phyloP scores from a whole-genome alignment of 345 rosid genomes.

The Syzygium aromaticum region DNA sequence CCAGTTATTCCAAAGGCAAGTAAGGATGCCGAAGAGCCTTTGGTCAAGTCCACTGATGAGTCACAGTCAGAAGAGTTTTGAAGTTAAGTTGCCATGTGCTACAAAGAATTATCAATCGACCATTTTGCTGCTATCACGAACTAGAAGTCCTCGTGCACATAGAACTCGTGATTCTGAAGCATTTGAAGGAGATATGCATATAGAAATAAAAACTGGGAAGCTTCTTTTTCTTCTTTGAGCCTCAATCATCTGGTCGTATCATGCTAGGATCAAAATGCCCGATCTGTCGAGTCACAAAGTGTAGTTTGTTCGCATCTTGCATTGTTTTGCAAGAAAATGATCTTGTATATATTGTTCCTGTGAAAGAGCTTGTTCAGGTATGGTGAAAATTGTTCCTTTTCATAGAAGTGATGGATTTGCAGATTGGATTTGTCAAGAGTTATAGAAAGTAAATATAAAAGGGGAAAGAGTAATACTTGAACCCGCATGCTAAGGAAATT shows the following conservation, averaged over 20 bases:
- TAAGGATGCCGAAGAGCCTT: slow-evolving; percentile 41
- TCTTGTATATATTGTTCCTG: neutral
- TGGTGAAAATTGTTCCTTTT: neutral
- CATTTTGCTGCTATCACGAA: neutral
- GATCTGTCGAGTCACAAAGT: neutral
- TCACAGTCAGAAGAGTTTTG: neutral
- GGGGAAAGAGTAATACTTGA: neutral
- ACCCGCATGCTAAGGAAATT: neutral
- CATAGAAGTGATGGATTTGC: neutral
- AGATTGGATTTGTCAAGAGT: neutral
- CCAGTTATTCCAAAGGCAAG: slow-evolving; percentile 10
- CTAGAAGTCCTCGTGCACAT: neutral
- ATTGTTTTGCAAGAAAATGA: neutral
- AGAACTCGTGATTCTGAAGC: neutral
- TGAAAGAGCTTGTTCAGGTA: neutral
- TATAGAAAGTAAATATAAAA: neutral
- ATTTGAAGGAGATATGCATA: neutral
- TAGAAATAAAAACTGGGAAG: neutral
- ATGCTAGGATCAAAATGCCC: neutral
- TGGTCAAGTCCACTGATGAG: slow-evolving; percentile 25
- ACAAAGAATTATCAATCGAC: neutral
- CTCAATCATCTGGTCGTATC: neutral
- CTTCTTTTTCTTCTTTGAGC: neutral
- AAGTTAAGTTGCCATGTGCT: neutral
- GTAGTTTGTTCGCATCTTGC: neutral